Evolutionary conservation across 257 asterid species (phyloP).

Genomic region (Solanum infundibuliforme): DNA sequence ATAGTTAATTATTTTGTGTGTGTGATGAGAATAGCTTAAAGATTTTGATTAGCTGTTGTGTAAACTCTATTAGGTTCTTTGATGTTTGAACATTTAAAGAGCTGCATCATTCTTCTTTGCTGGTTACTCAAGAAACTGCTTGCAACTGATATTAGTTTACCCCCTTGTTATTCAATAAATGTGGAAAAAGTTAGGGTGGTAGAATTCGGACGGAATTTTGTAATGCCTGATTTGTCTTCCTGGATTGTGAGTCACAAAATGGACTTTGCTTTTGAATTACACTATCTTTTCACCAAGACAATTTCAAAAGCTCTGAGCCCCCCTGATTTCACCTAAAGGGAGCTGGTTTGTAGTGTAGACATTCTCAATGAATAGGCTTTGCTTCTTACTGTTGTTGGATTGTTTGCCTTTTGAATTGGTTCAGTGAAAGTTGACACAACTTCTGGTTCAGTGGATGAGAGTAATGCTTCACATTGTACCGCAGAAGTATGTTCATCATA

Average conservation of each 20-base stretch:
- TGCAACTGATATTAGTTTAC: neutral
- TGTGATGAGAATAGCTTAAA: neutral
- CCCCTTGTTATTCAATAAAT: neutral
- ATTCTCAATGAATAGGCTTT: neutral
- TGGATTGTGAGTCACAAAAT: neutral
- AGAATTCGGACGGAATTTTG: neutral
- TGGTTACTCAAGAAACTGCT: neutral
- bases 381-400: neutral
- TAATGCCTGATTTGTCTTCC: neutral
- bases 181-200: neutral
- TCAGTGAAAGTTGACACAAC: neutral
- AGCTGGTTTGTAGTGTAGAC: neutral
- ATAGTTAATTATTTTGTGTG: neutral
- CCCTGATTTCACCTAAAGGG: neutral
- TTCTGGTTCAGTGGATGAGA: constrained; percentile 12
- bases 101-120: neutral
- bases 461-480: constrained; percentile 29
- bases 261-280: neutral
- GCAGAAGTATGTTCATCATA: constrained; percentile 22
- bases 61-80: neutral
- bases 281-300: neutral
- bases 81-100: neutral
- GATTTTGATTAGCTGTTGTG: neutral
- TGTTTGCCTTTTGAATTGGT: neutral
- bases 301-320: neutral